Evolutionary conservation across 306 rosid genomes (phyloP).

Genomic region (Inga leiocalycina): DNA sequence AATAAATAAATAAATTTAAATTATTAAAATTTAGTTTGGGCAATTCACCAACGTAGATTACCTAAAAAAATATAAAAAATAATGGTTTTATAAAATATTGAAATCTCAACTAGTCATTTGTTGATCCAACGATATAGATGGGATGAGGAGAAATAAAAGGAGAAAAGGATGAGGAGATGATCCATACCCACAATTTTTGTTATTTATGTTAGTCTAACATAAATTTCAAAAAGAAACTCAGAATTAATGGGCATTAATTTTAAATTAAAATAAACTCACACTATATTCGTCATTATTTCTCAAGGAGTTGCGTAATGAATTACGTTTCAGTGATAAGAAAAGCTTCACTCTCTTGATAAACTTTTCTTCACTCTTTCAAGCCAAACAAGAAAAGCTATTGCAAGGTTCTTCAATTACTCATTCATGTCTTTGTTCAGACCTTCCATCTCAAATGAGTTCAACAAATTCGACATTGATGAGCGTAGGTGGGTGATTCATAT

Average conservation of each 20-base stretch:
- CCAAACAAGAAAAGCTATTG: not conserved
- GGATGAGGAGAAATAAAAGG: too few relatives aligned
- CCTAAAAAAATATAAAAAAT: too few relatives aligned
- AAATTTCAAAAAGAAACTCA: not conserved
- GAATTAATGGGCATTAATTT: not conserved
- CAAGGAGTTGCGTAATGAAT: not conserved
- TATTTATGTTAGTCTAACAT: not conserved
- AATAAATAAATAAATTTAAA: too few relatives aligned
- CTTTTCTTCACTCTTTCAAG: not conserved
- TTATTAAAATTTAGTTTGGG: too few relatives aligned
- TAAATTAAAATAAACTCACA: not conserved
- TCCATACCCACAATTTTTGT: not conserved
- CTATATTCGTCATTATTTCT: not conserved
- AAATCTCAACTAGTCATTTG: too few relatives aligned
- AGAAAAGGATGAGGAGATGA: too few relatives aligned
- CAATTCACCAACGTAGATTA: too few relatives aligned
- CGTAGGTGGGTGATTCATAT: conserved; percentile 69
- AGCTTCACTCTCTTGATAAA: not conserved
- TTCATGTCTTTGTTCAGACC: conserved; percentile 33
- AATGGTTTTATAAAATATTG: too few relatives aligned
- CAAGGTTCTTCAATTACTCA: not conserved
- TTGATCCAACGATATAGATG: too few relatives aligned
- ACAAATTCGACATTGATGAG: conserved; percentile 59
- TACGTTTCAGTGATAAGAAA: not conserved
- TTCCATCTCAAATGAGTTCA: conserved; percentile 34